Evolutionary conservation across 768 basidiomycete species (phyloP), one percentile per base, ranked within the genome.

Genomic region (Dentipellis fragilis): DNA sequence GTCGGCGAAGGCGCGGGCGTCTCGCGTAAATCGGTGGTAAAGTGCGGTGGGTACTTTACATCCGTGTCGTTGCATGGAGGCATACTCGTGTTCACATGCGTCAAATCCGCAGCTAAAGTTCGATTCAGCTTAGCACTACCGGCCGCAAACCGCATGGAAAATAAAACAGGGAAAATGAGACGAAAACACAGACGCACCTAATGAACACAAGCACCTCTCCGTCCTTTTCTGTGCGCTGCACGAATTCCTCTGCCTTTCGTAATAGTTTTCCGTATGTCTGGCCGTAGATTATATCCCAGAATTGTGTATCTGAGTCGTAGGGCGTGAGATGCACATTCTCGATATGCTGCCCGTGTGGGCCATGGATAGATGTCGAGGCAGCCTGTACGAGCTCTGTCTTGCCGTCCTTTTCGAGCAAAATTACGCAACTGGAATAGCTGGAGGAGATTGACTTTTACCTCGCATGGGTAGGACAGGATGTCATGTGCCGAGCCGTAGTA

Each of bases 401-500:
- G 1, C 93, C 93, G 51, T 94, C 93, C 85, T 94, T 59, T 52
- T 56, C 56, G 21, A 58, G 29, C 56, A 22, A 3, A 3, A 6
- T 29, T 29, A 6, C 6, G 29, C 29, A 29, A 6, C 39, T 54
- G 23, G 46, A 17, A 53, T 45, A 49, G 45, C 29, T 29, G 6
- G 3, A 5, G 49, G 19, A 8, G 51, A 6, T 7, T 51, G 29
- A 37, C 14, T 57, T 69, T 34, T 59, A 89, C 90, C 75, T 96
- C 93, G 71, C 93, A 96, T 1, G 93, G 93, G 65, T 84, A 96
- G 11, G 93, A 89, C 12, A 93, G 74, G 46, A 97, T 80, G 61
- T 98, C 95, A 65, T 99, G 95, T n/a, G 94, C 73, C 10, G 90
- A 93, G 0, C 90, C 91, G 57, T 97, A 99, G 67, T 84, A 96